A percentile compares a stretch with the other conserved stretches of the same genome.
Conservation (phyloP, 2,329 filamentous ascomycete species). For the Hypomyces rosellus region DNA sequence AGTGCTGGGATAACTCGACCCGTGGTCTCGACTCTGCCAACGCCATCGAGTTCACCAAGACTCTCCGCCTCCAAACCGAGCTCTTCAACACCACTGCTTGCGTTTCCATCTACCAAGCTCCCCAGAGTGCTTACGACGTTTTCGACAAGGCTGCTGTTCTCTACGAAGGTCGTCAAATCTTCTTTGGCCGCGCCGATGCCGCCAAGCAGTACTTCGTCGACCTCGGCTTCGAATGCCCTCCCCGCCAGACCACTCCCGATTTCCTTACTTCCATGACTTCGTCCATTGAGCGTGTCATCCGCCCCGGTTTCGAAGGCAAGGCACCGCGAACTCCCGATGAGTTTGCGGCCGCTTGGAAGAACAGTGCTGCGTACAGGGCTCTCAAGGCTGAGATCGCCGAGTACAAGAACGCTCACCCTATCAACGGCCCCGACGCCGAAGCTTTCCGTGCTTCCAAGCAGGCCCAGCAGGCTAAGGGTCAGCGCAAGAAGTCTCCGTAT, state of each 20-base stretch:
- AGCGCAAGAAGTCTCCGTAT: slow-evolving; percentile 69
- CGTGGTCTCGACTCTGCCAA: slow-evolving; percentile 70
- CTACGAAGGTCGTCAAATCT: slow-evolving; percentile 57
- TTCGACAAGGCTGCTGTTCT: slow-evolving; percentile 55
- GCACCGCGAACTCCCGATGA: slow-evolving; percentile 56
- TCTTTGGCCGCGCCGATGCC: slow-evolving; percentile 52
- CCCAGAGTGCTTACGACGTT: slow-evolving; percentile 56
- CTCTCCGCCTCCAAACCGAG: slow-evolving; percentile 60
- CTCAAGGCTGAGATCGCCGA: slow-evolving; percentile 50
- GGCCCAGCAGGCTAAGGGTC: slow-evolving; percentile 49
- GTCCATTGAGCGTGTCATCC: slow-evolving; percentile 48
- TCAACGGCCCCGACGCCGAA: slow-evolving; percentile 50
- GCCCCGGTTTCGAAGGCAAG: slow-evolving; percentile 48
- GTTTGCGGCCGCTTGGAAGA: slow-evolving; percentile 53
- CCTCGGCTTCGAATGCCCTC: slow-evolving; percentile 60
- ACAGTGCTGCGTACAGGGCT: slow-evolving; percentile 43
- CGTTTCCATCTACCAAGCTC: slow-evolving; percentile 70
- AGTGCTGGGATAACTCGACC: slow-evolving; percentile 67
- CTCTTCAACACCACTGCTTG: slow-evolving; percentile 59
- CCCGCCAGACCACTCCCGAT: slow-evolving; percentile 63
- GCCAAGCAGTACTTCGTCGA: slow-evolving; percentile 61
- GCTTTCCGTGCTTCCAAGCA: slow-evolving; percentile 50
- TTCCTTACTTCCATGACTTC: slow-evolving; percentile 67
- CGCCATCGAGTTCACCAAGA: slow-evolving; percentile 69
- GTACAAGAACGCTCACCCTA: slow-evolving; percentile 47